Percentiles rank a stretch among this genome's conserved stretches.
Conservation (phyloP, 768 basidiomycete species). For the Rhodocollybia butyracea region DNA sequence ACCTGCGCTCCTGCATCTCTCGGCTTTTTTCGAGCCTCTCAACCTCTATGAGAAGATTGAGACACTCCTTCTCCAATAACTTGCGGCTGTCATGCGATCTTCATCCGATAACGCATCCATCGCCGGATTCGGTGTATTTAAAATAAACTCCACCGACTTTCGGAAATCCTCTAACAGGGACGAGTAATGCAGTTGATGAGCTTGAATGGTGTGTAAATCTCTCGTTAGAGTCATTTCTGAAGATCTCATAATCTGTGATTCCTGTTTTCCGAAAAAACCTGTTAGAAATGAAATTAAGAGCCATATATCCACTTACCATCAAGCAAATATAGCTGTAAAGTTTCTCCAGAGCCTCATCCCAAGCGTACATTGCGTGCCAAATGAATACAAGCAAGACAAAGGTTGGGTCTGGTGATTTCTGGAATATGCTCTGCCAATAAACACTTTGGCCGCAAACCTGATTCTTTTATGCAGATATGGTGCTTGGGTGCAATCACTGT, state of each 20-base stretch:
- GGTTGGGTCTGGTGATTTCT: constrained; percentile 47
- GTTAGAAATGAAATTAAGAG: too few species aligned
- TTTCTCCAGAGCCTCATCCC: constrained; percentile 56
- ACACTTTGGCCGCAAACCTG: constrained; percentile 48
- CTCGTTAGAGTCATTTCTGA: constrained; percentile 44
- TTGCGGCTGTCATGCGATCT: constrained; percentile 24
- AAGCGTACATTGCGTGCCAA: constrained; percentile 61
- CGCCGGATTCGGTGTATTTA: constrained; percentile 48
- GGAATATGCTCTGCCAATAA: constrained; percentile 43
- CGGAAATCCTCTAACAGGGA: constrained; percentile 53
- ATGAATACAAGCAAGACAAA: constrained; percentile 51
- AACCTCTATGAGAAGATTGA: constrained; percentile 48
- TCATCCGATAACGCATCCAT: constrained; percentile 33
- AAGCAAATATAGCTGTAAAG: constrained; percentile 48
- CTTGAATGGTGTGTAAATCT: constrained; percentile 55
- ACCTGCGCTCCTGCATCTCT: constrained; percentile 43
- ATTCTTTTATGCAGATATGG: constrained; percentile 43
- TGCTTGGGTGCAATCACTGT: constrained; percentile 29
- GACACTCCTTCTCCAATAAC: constrained; percentile 45
- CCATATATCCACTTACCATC: constrained; percentile 32
- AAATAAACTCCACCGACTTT: constrained; percentile 50
- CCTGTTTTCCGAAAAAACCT: too few species aligned
- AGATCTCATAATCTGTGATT: constrained; percentile 43
- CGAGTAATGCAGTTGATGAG: constrained; percentile 56
- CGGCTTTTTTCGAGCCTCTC: constrained; percentile 38